These are phyloP conservation scores for Cladosporium sp. DNA, from an alignment of 2,329 filamentous ascomycete species.

Conservation along the genomic window DNA sequence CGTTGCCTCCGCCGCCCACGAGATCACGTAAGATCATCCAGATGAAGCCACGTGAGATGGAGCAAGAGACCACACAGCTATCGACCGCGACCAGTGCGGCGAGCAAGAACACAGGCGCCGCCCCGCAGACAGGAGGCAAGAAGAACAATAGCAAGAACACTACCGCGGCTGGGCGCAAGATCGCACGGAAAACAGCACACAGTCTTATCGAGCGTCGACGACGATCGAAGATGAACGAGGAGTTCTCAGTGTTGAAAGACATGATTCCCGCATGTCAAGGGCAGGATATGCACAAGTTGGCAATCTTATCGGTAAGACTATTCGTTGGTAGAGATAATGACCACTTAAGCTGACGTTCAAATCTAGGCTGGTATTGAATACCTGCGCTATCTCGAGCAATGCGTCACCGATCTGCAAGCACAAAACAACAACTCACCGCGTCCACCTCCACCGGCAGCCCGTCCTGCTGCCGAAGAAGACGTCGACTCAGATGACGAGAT, in stretches of 20 bases:
- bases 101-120: constrained; percentile 17
- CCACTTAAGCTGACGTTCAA: background rate
- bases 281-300: constrained; percentile 94
- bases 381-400: constrained; percentile 87
- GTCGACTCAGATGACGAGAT: constrained; percentile 58
- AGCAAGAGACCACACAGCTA: constrained; percentile 21
- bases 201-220: constrained; percentile 87
- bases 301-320: constrained; percentile 75
- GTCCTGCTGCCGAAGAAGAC: constrained; percentile 35
- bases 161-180: constrained; percentile 87
- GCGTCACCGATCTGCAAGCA: constrained; percentile 72
- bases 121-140: constrained; percentile 45
- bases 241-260: constrained; percentile 86
- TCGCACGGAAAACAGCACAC: constrained; percentile 91
- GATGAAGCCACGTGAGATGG: constrained; percentile 69
- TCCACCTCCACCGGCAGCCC: constrained; percentile 19
- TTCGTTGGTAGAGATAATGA: background rate
- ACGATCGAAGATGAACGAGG: constrained; percentile 97
- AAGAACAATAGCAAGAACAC: constrained; percentile 67
- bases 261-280: constrained; percentile 96
- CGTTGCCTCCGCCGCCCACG: constrained; percentile 86
- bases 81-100: constrained; percentile 12
- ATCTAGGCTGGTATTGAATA: constrained; percentile 90
- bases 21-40: constrained; percentile 94
- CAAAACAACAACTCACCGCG: constrained; percentile 32